Percentiles rank a stretch among this genome's conserved stretches.
Evolutionary conservation across 371 early-diverging fungal genomes (phyloP).

Genomic region (Blakeslea trispora): DNA sequence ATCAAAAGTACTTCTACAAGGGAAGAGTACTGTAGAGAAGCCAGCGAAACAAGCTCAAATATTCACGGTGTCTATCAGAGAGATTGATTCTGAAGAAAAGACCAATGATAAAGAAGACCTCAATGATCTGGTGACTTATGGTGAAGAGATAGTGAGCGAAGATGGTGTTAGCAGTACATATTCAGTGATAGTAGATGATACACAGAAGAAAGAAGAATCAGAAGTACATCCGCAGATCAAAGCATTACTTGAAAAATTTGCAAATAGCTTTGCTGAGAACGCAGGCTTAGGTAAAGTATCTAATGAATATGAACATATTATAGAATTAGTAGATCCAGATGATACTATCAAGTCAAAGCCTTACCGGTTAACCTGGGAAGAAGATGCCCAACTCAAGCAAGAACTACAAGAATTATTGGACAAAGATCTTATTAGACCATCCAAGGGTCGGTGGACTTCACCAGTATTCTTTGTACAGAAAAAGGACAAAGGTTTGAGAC

Average conservation of each 20-base stretch:
- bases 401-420: constrained; percentile 17
- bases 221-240: too few species aligned
- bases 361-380: constrained; percentile 11
- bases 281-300: constrained; percentile 9
- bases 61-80: background rate
- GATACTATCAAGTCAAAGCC: constrained; percentile 6
- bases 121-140: too few species aligned
- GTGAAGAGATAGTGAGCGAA: too few species aligned
- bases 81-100: too few species aligned
- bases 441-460: constrained; percentile 16
- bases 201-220: too few species aligned
- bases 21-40: too few species aligned
- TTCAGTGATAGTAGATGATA: too few species aligned
- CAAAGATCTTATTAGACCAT: constrained; percentile 15
- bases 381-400: constrained; percentile 10
- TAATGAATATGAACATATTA: background rate
- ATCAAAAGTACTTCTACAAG: too few species aligned
- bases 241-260: background rate
- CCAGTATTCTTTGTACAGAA: constrained; percentile 53
- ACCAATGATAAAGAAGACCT: too few species aligned
- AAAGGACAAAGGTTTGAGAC: constrained; percentile 36
- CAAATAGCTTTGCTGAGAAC: background rate
- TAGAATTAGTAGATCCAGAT: background rate
- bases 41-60: too few species aligned
- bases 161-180: too few species aligned